Evolutionary conservation across 164 flowering plant genomes (phyloP).

Genomic region (Vitis rupestris): DNA sequence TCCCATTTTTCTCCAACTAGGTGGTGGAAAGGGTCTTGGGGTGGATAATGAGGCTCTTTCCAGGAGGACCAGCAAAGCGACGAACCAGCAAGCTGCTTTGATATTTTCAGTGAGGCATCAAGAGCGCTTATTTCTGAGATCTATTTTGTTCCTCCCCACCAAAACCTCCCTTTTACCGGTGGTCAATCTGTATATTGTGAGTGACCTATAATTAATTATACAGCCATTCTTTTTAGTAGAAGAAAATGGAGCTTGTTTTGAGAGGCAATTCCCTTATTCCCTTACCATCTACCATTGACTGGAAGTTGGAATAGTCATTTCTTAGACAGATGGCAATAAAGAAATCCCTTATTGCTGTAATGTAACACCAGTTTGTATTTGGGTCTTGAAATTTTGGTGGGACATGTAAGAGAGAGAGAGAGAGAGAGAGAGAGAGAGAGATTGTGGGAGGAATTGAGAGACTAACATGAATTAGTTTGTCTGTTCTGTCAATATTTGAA

Average conservation of each 20-base stretch:
- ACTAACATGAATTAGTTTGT: no score
- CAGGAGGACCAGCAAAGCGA: slow-evolving; percentile 85
- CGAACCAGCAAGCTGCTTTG: slow-evolving; percentile 79
- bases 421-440: neutral
- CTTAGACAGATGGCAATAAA: slow-evolving; percentile 19
- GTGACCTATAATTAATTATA: slow-evolving; percentile 10
- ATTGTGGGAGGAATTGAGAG: no score
- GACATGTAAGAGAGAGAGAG: neutral
- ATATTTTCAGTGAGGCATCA: slow-evolving; percentile 2
- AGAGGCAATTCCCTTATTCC: neutral
- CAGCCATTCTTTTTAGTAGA: slow-evolving; percentile 26
- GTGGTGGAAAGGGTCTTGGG: slow-evolving; percentile 96
- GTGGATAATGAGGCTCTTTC: slow-evolving; percentile 99
- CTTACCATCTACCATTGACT: slow-evolving; percentile 4
- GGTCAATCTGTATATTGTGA: slow-evolving; percentile 31
- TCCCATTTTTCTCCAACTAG: slow-evolving; percentile 25
- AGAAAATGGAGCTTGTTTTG: slow-evolving; percentile 13
- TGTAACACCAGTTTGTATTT: neutral
- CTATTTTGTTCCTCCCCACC: neutral
- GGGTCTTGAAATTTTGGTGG: neutral
- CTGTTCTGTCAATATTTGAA: no score
- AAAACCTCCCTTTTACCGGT: slow-evolving; percentile 7
- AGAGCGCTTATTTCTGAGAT: neutral
- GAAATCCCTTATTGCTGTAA: slow-evolving; percentile 3
- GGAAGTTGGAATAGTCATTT: slow-evolving; percentile 13